Evolutionary conservation across 2,329 filamentous ascomycete species (phyloP).

Genomic region (Diaporthe velutina): DNA sequence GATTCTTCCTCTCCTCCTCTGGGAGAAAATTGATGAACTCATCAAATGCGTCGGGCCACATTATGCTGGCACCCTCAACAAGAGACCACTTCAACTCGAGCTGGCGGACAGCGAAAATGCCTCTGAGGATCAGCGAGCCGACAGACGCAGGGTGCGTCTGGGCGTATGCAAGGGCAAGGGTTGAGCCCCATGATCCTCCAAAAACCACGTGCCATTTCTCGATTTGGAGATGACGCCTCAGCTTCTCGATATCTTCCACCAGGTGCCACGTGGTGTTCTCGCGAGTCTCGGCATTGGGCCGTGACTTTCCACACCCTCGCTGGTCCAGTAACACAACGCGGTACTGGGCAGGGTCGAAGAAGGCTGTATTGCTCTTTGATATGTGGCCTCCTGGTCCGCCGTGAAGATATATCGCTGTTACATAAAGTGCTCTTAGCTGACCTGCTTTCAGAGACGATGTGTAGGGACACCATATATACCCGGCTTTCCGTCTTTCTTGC

Average conservation of each 20-base stretch:
- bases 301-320: conserved; percentile 58
- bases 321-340: conserved; percentile 61
- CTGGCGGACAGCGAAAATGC: conserved; percentile 54
- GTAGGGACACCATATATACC: neutral
- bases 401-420: conserved; percentile 49
- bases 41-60: conserved; percentile 9
- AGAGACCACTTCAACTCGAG: conserved; percentile 49
- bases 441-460: too few relatives aligned
- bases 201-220: conserved; percentile 60
- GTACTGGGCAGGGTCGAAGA: conserved; percentile 59
- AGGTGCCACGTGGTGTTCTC: conserved; percentile 61
- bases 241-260: conserved; percentile 58
- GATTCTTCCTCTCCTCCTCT: neutral
- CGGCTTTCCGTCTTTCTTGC: conserved; percentile 18
- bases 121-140: conserved; percentile 55
- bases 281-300: conserved; percentile 53
- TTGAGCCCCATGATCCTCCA: conserved; percentile 62
- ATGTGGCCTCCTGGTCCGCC: conserved; percentile 55
- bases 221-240: conserved; percentile 56
- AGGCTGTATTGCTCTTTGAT: conserved; percentile 51
- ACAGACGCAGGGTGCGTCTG: conserved; percentile 55
- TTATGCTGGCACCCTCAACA: conserved; percentile 43
- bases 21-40: neutral
- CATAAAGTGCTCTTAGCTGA: too few relatives aligned
- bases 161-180: conserved; percentile 58